These are phyloP conservation scores for Tagetes erecta DNA, from an alignment of 129 eudicot species.

Conservation along the genomic window DNA sequence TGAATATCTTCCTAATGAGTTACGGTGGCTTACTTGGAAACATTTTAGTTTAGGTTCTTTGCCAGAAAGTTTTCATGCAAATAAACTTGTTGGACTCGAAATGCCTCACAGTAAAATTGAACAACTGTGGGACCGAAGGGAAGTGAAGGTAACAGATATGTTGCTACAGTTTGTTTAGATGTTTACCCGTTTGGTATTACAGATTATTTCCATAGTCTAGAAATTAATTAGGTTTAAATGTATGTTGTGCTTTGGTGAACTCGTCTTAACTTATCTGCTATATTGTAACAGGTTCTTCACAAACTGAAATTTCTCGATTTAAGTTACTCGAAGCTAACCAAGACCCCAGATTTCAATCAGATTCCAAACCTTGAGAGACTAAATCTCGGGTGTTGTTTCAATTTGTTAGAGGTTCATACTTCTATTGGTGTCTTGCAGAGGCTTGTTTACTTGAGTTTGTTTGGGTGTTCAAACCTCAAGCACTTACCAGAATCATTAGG, in stretches of 20 bases:
- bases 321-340: slow-evolving; percentile 22
- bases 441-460: slow-evolving; percentile 17
- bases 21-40: slow-evolving; percentile 32
- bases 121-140: slow-evolving; percentile 22
- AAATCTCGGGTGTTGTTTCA: slow-evolving; percentile 18
- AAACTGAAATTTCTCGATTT: slow-evolving; percentile 28
- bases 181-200: background rate
- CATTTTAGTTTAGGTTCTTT: slow-evolving; percentile 17
- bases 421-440: slow-evolving; percentile 23
- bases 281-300: slow-evolving; percentile 19
- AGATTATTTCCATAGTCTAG: background rate
- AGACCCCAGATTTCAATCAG: slow-evolving; percentile 24
- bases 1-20: slow-evolving; percentile 17
- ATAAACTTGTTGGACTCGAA: slow-evolving; percentile 34
- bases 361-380: slow-evolving; percentile 34
- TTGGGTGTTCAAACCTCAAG: slow-evolving; percentile 6
- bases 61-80: slow-evolving; percentile 27
- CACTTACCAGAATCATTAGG: slow-evolving; percentile 20
- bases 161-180: background rate
- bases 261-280: background rate
- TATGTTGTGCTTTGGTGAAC: background rate
- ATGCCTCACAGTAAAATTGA: slow-evolving; percentile 15
- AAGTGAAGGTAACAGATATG: slow-evolving; percentile 20
- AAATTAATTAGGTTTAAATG: background rate
- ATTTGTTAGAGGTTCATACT: slow-evolving; percentile 24